A percentile compares a stretch with the other conserved stretches of the same genome.
Evolutionary conservation across 179 eudicot genomes (phyloP).

Genomic region (Spergularia azorica): DNA sequence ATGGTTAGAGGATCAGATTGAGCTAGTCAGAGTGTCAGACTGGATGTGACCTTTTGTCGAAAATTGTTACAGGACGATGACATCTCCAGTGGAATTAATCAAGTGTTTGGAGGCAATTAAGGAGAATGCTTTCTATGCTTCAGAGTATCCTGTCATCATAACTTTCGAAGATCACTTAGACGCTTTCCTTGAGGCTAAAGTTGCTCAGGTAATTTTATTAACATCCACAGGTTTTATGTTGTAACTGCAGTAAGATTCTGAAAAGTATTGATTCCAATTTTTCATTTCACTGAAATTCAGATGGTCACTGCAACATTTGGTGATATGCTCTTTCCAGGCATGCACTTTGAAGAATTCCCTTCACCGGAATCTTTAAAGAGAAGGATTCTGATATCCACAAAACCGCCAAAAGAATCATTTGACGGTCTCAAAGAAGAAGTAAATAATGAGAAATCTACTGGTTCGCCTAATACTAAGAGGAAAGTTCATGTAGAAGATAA

Average conservation of each 20-base stretch:
- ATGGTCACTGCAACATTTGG: constrained; percentile 68
- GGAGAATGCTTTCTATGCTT: constrained; percentile 77
- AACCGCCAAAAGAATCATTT: constrained; percentile 67
- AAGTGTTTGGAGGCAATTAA: constrained; percentile 78
- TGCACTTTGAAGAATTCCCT: constrained; percentile 55
- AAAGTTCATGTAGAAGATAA: constrained; percentile 1
- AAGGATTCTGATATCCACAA: constrained; percentile 72
- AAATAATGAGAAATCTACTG: constrained; percentile 30
- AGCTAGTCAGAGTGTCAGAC: too few species aligned
- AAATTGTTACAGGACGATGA: constrained; percentile 62
- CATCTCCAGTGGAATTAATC: constrained; percentile 62
- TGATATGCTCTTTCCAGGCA: constrained; percentile 62
- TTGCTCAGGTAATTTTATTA: constrained; percentile 60
- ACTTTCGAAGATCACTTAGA: constrained; percentile 90
- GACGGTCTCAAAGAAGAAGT: constrained; percentile 38
- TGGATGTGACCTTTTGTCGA: constrained; percentile 6
- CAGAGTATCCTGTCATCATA: constrained; percentile 82
- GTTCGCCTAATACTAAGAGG: constrained; percentile 20
- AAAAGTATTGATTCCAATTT: not conserved
- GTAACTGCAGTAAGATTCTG: not conserved
- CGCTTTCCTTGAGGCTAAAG: constrained; percentile 71
- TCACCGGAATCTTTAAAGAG: constrained; percentile 69
- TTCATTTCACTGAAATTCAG: constrained; percentile 32
- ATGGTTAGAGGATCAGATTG: too few species aligned
- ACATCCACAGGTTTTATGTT: not conserved